Percentiles rank a stretch among this genome's conserved stretches.
These are phyloP conservation scores for Zoysia japonica DNA, from an alignment of 176 grass and related monocot species.

Conservation along the genomic window DNA sequence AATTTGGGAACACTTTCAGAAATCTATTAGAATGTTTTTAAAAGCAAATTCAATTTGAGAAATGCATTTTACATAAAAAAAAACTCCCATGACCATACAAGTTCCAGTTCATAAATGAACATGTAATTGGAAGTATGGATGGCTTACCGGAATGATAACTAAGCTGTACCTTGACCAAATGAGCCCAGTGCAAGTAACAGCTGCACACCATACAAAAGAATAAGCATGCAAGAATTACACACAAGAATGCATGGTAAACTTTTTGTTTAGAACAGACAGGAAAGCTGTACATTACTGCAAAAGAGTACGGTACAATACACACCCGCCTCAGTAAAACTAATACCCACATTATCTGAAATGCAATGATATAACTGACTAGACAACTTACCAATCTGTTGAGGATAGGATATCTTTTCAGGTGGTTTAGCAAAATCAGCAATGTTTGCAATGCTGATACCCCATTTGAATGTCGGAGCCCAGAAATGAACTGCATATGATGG, in stretches of 20 bases:
- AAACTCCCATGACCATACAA: not conserved
- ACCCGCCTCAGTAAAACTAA: not conserved
- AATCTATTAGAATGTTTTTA: not conserved
- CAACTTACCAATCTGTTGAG: constrained; percentile 83
- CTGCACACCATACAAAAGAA: constrained; percentile 44
- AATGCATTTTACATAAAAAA: constrained; percentile 11
- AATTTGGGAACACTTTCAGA: not conserved
- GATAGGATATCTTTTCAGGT: constrained; percentile 90
- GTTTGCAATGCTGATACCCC: constrained; percentile 96
- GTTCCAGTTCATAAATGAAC: not conserved
- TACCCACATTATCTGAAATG: not conserved
- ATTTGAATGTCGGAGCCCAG: constrained; percentile 96
- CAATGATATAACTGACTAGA: not conserved
- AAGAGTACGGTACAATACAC: too few species aligned
- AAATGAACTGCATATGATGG: constrained; percentile 66
- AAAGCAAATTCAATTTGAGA: not conserved
- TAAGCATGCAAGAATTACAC: constrained; percentile 10
- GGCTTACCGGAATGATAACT: constrained; percentile 69
- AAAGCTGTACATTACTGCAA: too few species aligned
- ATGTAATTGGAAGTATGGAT: not conserved
- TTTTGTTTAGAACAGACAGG: too few species aligned
- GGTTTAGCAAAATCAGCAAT: constrained; percentile 91
- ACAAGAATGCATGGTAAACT: constrained; percentile 20
- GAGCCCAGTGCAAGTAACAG: constrained; percentile 66
- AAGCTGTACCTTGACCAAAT: constrained; percentile 76